Conservation (phyloP, 139 green algal genomes). For the Asterochloris sp. region DNA sequence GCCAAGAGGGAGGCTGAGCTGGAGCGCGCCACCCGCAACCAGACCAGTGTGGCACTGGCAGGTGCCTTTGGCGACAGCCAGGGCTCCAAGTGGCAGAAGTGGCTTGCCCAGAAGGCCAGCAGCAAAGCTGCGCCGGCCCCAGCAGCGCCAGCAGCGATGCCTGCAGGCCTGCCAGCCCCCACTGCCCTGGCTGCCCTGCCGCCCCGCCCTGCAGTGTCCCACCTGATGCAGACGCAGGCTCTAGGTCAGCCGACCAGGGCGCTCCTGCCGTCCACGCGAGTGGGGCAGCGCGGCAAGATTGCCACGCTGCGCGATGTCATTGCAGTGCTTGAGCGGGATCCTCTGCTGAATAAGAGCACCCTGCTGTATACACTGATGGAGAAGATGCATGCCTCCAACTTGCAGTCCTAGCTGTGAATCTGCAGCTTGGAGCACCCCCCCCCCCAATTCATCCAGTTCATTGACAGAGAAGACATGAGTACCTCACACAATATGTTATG, state of each 20-base stretch:
- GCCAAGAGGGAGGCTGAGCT: constrained; percentile 5
- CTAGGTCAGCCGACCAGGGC: neutral
- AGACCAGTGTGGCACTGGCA: constrained; percentile 1
- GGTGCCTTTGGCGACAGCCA: neutral
- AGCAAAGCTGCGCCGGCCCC: neutral
- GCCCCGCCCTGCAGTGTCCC: neutral
- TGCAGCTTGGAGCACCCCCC: too few species aligned
- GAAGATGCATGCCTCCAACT: too few species aligned
- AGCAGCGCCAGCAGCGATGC: neutral
- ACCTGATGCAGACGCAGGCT: neutral
- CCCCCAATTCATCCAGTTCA: too few species aligned
- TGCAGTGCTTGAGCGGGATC: constrained; percentile 13
- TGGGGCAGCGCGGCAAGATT: neutral
- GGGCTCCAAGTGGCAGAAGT: constrained; percentile 12
- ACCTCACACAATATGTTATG: too few species aligned
- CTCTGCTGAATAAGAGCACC: constrained; percentile 4
- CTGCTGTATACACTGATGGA: neutral
- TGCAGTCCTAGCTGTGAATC: too few species aligned
- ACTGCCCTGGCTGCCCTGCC: neutral
- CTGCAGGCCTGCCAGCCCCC: neutral
- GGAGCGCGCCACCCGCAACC: constrained; percentile 1
- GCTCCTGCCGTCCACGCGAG: neutral
- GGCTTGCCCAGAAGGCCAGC: neutral
- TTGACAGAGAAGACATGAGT: too few species aligned
- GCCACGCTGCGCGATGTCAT: constrained; percentile 6